Conservation (phyloP, 495 filamentous ascomycete genomes). For the Letharia columbiana region DNA sequence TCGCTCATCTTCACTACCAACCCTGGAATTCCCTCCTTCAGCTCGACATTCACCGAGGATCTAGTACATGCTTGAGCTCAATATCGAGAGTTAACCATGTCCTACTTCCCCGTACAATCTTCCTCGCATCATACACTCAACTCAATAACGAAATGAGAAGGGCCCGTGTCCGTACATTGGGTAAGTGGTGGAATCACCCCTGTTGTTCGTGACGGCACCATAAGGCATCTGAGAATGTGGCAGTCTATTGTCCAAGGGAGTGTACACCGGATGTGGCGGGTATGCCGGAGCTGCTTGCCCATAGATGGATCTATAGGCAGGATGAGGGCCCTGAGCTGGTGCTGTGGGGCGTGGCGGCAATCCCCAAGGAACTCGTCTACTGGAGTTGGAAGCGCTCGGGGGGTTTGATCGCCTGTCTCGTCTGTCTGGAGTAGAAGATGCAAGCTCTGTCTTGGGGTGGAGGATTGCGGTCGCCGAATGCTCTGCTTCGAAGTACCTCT, state of each 20-base stretch:
- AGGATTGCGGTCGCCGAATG: constrained; percentile 18
- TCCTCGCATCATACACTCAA: neutral
- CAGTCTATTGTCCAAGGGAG: neutral
- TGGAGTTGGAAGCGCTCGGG: neutral
- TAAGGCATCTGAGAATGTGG: neutral
- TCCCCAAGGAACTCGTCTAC: neutral
- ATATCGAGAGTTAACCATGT: neutral
- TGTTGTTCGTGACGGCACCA: neutral
- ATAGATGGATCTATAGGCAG: neutral
- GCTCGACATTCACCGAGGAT: neutral
- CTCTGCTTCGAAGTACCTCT: constrained; percentile 18
- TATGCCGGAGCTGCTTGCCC: neutral
- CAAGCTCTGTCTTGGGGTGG: constrained; percentile 12
- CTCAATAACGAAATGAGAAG: neutral
- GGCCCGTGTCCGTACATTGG: neutral
- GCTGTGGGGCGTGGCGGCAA: neutral
- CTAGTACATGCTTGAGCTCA: constrained; percentile 3
- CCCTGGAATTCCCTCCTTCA: neutral
- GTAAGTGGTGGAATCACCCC: neutral
- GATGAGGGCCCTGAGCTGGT: neutral
- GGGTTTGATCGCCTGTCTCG: neutral
- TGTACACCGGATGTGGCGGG: neutral
- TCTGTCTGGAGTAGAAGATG: neutral
- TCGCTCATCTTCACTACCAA: neutral
- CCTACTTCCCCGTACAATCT: neutral